Conservation (phyloP, 2,329 filamentous ascomycete genomes). For the Tolypocladium ophioglossoides region DNA sequence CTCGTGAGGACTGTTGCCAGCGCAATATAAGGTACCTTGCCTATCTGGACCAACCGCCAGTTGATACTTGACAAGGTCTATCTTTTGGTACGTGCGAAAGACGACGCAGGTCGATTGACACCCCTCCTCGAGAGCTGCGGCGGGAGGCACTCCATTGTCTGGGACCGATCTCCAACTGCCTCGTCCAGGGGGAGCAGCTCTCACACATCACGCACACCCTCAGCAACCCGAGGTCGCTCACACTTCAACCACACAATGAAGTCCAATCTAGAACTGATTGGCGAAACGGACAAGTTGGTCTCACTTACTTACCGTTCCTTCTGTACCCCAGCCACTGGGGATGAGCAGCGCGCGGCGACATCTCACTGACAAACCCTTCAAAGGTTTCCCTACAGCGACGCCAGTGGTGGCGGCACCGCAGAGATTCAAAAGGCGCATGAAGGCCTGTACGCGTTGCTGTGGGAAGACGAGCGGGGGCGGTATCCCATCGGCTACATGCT, state of each 20-base stretch:
- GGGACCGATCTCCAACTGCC: background rate
- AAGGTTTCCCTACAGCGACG: slow-evolving; percentile 69
- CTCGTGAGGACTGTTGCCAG: background rate
- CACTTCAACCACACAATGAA: slow-evolving; percentile 8
- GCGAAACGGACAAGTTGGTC: slow-evolving; percentile 44
- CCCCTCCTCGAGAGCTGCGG: background rate
- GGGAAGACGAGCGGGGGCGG: slow-evolving; percentile 51
- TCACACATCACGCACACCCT: background rate
- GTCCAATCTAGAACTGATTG: slow-evolving; percentile 39
- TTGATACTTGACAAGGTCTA: too few relatives aligned
- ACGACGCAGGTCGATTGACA: background rate
- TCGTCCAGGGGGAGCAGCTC: background rate
- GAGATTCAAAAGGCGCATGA: slow-evolving; percentile 45
- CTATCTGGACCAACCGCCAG: too few relatives aligned
- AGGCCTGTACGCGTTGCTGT: slow-evolving; percentile 56
- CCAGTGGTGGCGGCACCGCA: slow-evolving; percentile 48
- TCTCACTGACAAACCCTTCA: background rate
- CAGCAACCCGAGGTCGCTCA: background rate
- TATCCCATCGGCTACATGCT: slow-evolving; percentile 53
- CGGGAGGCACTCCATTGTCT: background rate
- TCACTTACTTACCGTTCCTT: background rate
- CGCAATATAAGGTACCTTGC: too few relatives aligned
- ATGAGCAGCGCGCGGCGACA: background rate
- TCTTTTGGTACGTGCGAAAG: background rate
- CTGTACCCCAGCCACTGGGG: background rate